Base-by-base conservation (phyloP, 257 asterid species). In the Nicotiana attenuata region DNA sequence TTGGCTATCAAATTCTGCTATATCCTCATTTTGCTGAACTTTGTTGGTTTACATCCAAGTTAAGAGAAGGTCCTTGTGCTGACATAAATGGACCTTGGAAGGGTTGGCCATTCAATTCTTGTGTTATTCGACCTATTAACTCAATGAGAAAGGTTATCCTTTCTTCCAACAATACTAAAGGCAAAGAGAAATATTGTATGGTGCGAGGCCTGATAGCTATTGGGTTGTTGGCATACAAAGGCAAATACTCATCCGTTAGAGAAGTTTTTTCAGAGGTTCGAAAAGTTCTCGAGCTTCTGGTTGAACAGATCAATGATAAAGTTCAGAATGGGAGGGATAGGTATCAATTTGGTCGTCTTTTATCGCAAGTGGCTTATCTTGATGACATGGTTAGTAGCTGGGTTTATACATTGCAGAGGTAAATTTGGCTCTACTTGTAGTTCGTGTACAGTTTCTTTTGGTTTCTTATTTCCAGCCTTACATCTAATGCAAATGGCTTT, bases 11-110 rank as follows among this genome's bases (percentile, higher is more conserved):
- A 89, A 89, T 96, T 80, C 88, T 96, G 75, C 85, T 88, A 67
- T 96, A 93, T 88, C 99, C 99, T 83, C 98, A 96, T 89, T 96
- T 96, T 87, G 96, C 97, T 76, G 99, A 92, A 87, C 97, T 96
- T 85, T 96, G 99, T 88, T 96, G 98, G 99, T 92, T 93, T 80
- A 94, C 98, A 53, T 96, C 99, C 76, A 96, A 96, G 87, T 82
- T 96, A 90, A 94, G 92, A 86, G 94, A 91, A 86, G 99, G 99
- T 63, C 99, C 98, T 16, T 86, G 76, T 88, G 93, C 94, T 83
- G 88, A 87, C 61, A 83, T 92, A 31, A 82, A 80, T 47, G 98
- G 99, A 31, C 93, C 93, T 16, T 94, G 96, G 98, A 96, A 89
- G 88, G 94, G 97, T 63, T 96, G 98, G 99, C 98, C 98, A 60